Evolutionary conservation across 164 flowering plant species (phyloP), one percentile per base, ranked within the genome.

Genomic region (Euptelea pleiosperma): DNA sequence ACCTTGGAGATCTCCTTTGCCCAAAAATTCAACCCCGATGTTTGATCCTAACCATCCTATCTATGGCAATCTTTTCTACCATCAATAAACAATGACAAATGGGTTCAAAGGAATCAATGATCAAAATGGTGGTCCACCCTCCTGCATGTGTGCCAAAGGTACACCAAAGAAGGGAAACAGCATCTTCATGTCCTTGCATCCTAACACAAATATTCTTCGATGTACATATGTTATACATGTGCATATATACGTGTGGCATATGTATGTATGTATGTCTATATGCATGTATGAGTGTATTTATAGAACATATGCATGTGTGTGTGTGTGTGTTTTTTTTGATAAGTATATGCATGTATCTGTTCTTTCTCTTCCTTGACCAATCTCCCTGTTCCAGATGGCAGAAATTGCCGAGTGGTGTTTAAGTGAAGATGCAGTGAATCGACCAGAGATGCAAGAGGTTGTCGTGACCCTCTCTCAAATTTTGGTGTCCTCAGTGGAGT

Each of bases 361-460:
- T 37, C 19, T 28, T 37, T 29, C 6, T 52, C 8, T n/a, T 24
- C 16, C 39, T 53, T 51, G 46, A 54, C 24, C 22, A 8, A 46
- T 48, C 25, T 41, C 34, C 4, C 25, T 30, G 8, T 49, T 75
- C 58, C 74, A 87, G 86, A 80, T 85, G 87, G 85, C 82, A 8
- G 84, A 77, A 65, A 62, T 87, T 12, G 72, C 95, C 0, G 41
- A 61, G 6, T 73, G 74, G 78, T 87, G 71, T 69, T 21, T 64
- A 54, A 65, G 52, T 45, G 72, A 72, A 56, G 72, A 72, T 15
- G 52, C 76, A 51, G 52, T 45, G 14, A 57, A 67, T 52, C 69
- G 91, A 64, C 91, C 89, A 14, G 87, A 87, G 58, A 87, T 87
- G 78, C 71, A 63, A 14, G 86, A 85, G 34, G 59, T 83, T 9